Evolutionary conservation across 306 rosid species (phyloP).

Genomic region (Comarum palustre): DNA sequence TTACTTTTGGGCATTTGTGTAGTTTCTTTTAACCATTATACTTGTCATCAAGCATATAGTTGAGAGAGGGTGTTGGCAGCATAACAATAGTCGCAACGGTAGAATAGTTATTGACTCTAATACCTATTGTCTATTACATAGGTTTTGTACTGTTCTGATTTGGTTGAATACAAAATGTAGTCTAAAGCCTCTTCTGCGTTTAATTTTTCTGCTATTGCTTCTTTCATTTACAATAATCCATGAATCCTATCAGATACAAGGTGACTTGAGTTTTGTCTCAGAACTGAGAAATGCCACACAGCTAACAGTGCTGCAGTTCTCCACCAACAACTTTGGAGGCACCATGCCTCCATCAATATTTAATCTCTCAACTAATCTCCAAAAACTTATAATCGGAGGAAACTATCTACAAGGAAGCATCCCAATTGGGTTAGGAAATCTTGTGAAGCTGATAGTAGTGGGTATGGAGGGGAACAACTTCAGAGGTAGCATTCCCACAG

Average conservation of each 20-base stretch:
- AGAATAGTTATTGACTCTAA: no score
- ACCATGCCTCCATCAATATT: background rate
- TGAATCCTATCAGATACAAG: background rate
- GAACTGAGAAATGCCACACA: background rate
- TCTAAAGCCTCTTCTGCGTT: no score
- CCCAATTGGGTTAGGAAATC: background rate
- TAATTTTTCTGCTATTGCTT: no score
- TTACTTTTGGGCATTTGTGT: no score
- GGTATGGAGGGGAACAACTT: background rate
- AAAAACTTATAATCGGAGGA: rapidly evolving
- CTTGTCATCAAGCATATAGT: no score
- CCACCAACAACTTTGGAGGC: background rate
- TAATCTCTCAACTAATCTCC: background rate
- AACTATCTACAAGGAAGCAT: background rate
- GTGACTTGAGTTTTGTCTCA: background rate
- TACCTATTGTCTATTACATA: no score
- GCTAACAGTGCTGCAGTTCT: rapidly evolving
- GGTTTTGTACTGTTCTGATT: no score
- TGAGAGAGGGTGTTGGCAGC: no score
- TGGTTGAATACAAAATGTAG: no score
- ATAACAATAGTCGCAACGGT: no score
- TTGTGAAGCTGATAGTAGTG: background rate
- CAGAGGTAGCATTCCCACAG: background rate
- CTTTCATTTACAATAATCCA: no score
- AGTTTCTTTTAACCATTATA: no score